These are phyloP conservation scores for Daphne laureola DNA, from an alignment of 441 rosid genomes.

Conservation along the genomic window DNA sequence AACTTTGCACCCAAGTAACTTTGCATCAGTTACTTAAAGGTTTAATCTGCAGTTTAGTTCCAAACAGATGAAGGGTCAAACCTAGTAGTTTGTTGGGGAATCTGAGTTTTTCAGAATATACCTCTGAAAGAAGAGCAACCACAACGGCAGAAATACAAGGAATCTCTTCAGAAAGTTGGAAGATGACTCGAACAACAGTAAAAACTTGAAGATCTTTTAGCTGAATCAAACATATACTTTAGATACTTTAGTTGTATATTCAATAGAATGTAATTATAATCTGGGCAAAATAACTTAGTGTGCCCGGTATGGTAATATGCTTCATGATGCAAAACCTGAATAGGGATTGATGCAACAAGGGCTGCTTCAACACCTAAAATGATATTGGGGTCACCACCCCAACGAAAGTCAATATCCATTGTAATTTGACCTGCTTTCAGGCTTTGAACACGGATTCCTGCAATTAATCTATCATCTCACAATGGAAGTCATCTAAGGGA, in stretches of 20 bases:
- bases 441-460: conserved; percentile 86
- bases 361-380: conserved; percentile 77
- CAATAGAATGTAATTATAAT: conserved; percentile 3
- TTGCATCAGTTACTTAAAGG: too few species aligned
- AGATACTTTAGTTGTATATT: conserved; percentile 11
- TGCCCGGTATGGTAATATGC: background rate
- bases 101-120: conserved; percentile 9
- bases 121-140: conserved; percentile 83
- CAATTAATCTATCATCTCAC: conserved; percentile 14
- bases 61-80: too few species aligned
- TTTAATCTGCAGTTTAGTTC: too few species aligned
- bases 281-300: background rate
- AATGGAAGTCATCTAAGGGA: too few species aligned
- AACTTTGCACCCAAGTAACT: too few species aligned
- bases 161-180: conserved; percentile 87
- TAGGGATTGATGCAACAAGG: conserved; percentile 81
- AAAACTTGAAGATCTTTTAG: conserved; percentile 90
- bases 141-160: conserved; percentile 95
- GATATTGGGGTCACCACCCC: conserved; percentile 93
- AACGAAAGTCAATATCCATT: conserved; percentile 88
- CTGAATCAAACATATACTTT: conserved; percentile 33
- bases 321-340: conserved; percentile 49
- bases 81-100: too few species aligned
- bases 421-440: conserved; percentile 77
- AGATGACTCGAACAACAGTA: conserved; percentile 75